A percentile compares a stretch with the other conserved stretches of the same genome.
Conservation (phyloP, 495 filamentous ascomycete species). For the Aspergillus heteromorphus region DNA sequence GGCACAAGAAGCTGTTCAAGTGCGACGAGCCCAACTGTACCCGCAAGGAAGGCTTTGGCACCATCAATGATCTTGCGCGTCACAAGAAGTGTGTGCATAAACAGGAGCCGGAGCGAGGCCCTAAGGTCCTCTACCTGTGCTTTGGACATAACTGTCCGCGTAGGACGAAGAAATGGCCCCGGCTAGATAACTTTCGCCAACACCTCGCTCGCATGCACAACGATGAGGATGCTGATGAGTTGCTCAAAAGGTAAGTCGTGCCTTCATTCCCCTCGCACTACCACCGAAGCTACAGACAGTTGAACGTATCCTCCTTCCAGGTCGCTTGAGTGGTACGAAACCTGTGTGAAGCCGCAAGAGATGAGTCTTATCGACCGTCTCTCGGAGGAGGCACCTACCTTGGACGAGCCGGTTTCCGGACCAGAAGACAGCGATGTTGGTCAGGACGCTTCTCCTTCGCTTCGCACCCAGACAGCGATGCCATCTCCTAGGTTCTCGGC, state of each 20-base stretch:
- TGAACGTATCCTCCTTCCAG: slow-evolving; percentile 13
- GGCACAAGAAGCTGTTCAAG: slow-evolving; percentile 68
- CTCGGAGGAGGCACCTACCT: slow-evolving; percentile 3
- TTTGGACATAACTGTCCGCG: slow-evolving; percentile 56
- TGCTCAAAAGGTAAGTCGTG: slow-evolving; percentile 51
- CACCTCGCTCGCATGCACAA: slow-evolving; percentile 78
- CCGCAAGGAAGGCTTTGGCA: slow-evolving; percentile 68
- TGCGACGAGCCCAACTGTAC: slow-evolving; percentile 59
- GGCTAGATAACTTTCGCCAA: slow-evolving; percentile 85
- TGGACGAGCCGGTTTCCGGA: not conserved
- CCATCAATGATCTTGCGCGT: slow-evolving; percentile 71
- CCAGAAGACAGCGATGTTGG: not conserved
- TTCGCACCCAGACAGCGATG: slow-evolving; percentile 1
- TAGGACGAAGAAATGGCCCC: slow-evolving; percentile 75
- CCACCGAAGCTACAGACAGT: too few relatives aligned
- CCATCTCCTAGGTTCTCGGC: slow-evolving; percentile 2
- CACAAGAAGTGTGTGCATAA: slow-evolving; percentile 68
- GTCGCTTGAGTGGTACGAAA: slow-evolving; percentile 40
- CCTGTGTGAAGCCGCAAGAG: slow-evolving; percentile 13
- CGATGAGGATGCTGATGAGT: slow-evolving; percentile 45
- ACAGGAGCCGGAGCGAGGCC: slow-evolving; percentile 45
- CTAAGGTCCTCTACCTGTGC: slow-evolving; percentile 63
- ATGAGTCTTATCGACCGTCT: slow-evolving; percentile 6
- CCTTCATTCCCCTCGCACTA: not conserved
- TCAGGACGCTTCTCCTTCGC: slow-evolving; percentile 2